Percentiles rank a stretch among this genome's conserved stretches.
phyloP scores from a whole-genome alignment of 2,329 filamentous ascomycete species.

The Mycogone perniciosa region DNA sequence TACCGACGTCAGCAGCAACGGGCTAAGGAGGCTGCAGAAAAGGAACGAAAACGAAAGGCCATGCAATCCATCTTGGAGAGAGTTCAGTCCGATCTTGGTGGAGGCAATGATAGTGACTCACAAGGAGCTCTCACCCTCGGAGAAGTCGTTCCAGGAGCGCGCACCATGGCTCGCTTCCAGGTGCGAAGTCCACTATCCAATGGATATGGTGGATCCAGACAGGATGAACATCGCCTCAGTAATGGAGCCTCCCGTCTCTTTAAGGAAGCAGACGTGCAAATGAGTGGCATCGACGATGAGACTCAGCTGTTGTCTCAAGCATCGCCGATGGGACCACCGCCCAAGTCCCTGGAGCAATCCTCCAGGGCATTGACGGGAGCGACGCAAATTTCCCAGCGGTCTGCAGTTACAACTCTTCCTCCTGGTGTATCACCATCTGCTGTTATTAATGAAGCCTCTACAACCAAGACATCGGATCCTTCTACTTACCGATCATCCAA shows the following conservation, averaged over 20 bases:
- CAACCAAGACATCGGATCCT: conserved; percentile 79
- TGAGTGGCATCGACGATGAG: conserved; percentile 50
- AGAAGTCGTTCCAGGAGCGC: conserved; percentile 52
- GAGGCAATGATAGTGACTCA: conserved; percentile 47
- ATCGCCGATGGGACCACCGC: conserved; percentile 44
- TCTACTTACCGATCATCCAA: conserved; percentile 58
- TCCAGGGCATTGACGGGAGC: conserved; percentile 38
- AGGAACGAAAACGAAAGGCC: conserved; percentile 56
- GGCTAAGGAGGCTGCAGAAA: conserved; percentile 52
- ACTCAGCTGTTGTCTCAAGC: conserved; percentile 41
- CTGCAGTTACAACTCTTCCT: conserved; percentile 52
- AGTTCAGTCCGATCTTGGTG: conserved; percentile 45
- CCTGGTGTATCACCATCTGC: conserved; percentile 53
- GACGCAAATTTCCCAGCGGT: conserved; percentile 59
- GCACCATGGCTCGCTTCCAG: conserved; percentile 49
- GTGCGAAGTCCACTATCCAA: conserved; percentile 55
- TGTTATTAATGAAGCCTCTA: conserved; percentile 77
- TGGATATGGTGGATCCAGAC: conserved; percentile 38
- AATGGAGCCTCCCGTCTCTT: conserved; percentile 52
- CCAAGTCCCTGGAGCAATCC: conserved; percentile 31
- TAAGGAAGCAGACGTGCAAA: conserved; percentile 51
- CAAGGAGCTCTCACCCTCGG: conserved; percentile 56
- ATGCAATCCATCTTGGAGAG: conserved; percentile 49
- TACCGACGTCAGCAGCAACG: conserved; percentile 67
- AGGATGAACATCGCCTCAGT: conserved; percentile 35